Evolutionary conservation across 352 stramenopile genomes (phyloP).

Genomic region (Ophiocytium majus): DNA sequence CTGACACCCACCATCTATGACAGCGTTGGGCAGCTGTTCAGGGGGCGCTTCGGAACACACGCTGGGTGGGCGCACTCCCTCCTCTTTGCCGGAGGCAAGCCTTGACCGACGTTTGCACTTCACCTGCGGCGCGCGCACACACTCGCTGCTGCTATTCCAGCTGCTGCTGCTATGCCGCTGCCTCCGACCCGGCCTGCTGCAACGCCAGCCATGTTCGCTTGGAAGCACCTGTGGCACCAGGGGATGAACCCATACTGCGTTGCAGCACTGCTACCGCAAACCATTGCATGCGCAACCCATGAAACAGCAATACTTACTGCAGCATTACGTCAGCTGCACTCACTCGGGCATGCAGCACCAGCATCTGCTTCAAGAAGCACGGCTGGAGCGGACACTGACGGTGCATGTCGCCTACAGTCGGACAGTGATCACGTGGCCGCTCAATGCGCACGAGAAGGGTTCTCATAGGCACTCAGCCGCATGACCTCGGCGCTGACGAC

Average conservation of each 20-base stretch:
- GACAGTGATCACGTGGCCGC: not conserved
- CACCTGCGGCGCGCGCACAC: not conserved
- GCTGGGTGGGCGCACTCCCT: conserved; percentile 77
- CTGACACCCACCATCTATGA: conserved; percentile 77
- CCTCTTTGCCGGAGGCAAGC: conserved; percentile 44
- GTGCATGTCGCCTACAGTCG: too few species aligned
- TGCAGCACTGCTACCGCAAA: too few species aligned
- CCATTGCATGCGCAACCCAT: too few species aligned
- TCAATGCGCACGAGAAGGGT: not conserved
- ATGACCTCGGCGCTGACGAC: not conserved
- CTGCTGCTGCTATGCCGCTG: not conserved
- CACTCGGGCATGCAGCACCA: not conserved
- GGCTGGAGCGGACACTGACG: not conserved
- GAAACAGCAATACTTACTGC: too few species aligned
- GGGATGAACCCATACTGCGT: not conserved
- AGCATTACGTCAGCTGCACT: too few species aligned
- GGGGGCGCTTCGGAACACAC: conserved; percentile 75
- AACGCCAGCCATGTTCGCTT: not conserved
- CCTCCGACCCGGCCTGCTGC: not conserved
- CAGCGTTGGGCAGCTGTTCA: conserved; percentile 86
- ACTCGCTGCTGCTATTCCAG: not conserved
- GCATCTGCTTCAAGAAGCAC: not conserved
- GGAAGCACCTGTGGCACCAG: not conserved
- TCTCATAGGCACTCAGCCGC: not conserved
- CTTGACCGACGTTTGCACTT: too few species aligned